Conservation (phyloP, 257 asterid genomes). For the Agastache rugosa region DNA sequence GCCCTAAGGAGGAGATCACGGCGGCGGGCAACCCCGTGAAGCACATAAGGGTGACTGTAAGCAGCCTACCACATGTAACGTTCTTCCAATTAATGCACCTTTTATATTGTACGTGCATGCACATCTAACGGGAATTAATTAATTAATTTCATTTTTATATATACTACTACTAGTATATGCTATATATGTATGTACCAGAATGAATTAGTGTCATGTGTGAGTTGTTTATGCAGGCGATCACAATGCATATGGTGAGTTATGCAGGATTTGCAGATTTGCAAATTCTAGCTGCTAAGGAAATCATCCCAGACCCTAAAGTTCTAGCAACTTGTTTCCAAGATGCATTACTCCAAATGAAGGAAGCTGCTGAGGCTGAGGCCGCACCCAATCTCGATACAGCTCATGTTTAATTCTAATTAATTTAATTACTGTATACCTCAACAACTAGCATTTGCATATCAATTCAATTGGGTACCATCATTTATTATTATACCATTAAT, state of each 20-base stretch:
- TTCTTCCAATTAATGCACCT: no score
- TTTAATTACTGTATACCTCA: not conserved
- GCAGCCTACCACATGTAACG: conserved; percentile 75
- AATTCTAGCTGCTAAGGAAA: conserved; percentile 76
- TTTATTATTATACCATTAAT: no score
- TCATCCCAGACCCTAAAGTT: conserved; percentile 69
- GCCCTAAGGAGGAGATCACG: conserved; percentile 65
- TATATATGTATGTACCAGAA: no score
- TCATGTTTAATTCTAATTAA: not conserved
- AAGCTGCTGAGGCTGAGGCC: conserved; percentile 42
- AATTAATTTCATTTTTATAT: no score
- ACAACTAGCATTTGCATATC: not conserved
- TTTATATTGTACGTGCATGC: no score
- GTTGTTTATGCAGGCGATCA: conserved; percentile 86
- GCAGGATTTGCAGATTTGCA: conserved; percentile 77
- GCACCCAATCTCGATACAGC: conserved; percentile 6
- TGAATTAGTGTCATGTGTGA: no score
- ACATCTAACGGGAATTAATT: no score
- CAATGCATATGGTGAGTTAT: conserved; percentile 90
- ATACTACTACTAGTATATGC: no score
- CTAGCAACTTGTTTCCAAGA: conserved; percentile 76
- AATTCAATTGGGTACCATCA: not conserved
- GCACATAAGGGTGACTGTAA: conserved; percentile 54
- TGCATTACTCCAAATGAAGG: conserved; percentile 67
- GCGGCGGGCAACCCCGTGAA: conserved; percentile 56